Percentiles rank a stretch among this genome's conserved stretches.
Conservation (phyloP, 2,329 filamentous ascomycete genomes). For the Apiospora saccharicola region DNA sequence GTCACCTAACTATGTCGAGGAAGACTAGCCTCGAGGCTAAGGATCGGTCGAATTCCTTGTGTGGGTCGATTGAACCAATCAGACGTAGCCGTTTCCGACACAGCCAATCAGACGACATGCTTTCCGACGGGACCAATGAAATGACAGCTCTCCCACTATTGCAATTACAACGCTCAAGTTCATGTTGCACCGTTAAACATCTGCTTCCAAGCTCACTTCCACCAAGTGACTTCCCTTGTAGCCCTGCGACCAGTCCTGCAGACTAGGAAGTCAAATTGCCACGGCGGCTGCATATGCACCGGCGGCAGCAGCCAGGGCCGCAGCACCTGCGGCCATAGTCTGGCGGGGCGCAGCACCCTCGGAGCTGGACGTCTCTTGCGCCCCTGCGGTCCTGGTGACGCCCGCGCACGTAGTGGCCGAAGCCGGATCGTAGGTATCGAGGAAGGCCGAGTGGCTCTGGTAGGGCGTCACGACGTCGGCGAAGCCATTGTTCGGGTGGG, state of each 20-base stretch:
- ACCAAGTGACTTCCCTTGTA: no score
- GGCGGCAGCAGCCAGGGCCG: neutral
- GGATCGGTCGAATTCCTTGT: neutral
- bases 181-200: no score
- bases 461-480: neutral
- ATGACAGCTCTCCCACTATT: no score
- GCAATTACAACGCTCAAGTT: no score
- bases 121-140: neutral
- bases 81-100: neutral
- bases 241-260: no score
- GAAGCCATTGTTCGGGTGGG: neutral
- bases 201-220: no score
- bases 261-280: neutral
- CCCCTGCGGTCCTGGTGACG: neutral
- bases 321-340: neutral
- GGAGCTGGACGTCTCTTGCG: neutral
- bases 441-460: neutral
- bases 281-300: neutral
- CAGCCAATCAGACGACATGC: neutral
- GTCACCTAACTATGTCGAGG: no score
- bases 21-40: neutral
- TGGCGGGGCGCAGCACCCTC: neutral
- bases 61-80: neutral
- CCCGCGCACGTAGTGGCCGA: neutral
- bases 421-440: neutral